Evolutionary conservation across 805 yeast genomes (phyloP), one percentile per base, ranked within the genome.

Genomic region (Saccharomycopsis fermentans): DNA sequence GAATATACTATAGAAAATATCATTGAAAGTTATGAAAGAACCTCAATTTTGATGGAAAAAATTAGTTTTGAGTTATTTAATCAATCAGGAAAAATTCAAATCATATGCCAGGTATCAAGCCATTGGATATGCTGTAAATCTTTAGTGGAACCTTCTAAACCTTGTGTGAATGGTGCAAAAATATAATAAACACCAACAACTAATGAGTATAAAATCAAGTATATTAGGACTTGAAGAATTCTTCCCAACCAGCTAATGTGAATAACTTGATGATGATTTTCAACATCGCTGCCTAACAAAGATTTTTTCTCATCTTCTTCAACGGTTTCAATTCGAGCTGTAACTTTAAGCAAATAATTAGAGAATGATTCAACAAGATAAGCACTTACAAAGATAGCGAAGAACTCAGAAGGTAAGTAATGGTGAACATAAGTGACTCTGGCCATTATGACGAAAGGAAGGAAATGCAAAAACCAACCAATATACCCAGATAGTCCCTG

Each of bases 361-460:
- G 40, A 16, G 43, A 47, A 43, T 21, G 50, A 52, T 5, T 60
- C 59, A 67, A 85, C 89, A 53, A 85, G 72, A 63, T 80, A 87
- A 58, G 81, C 82, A 64, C 82, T 77, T 34, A 89, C 84, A 63
- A 91, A 74, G 76, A 90, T 85, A 55, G 98, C 98, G 75, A 92
- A 92, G 73, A 87, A 92, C 63, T 91, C 78, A 1, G 98, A 96
- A 14, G 99, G 99, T 64, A 90, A 81, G 72, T 92, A 92, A 71
- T 92, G 99, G 73, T 92, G 99, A 36, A 92, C 94, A 70, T 94
- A 92, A 1, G 96, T 90, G 59, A 94, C 97, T 76, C 99, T 87
- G 12, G 95, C 90, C 99, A 92, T 92, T 60, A 90, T 73, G 35
- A 86, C 81, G 73, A 92, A 92, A 36, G 99, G 98, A 67, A 87